phyloP scores from a whole-genome alignment of 495 filamentous ascomycete genomes.

The Xylaria venustula region DNA sequence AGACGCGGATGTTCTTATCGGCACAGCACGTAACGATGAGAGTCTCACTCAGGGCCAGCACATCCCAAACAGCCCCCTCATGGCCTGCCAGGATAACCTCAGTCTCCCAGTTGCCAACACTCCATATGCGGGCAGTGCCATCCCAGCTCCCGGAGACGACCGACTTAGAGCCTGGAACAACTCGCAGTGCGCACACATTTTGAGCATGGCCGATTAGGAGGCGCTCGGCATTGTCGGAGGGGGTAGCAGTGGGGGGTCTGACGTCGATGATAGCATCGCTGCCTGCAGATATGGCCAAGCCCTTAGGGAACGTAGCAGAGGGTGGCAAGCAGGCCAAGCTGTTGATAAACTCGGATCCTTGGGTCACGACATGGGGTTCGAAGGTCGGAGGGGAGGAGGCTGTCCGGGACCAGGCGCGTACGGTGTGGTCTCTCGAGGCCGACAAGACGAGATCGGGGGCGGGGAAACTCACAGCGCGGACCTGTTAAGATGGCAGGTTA shows the following conservation, averaged over 20 bases:
- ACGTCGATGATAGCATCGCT: conserved; percentile 93
- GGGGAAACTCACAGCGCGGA: conserved; percentile 84
- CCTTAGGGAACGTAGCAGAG: conserved; percentile 67
- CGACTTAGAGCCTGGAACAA: conserved; percentile 63
- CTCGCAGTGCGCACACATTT: conserved; percentile 86
- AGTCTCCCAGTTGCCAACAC: conserved; percentile 70
- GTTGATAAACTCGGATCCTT: conserved; percentile 82
- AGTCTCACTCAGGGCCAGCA: conserved; percentile 75
- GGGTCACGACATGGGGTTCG: conserved; percentile 71
- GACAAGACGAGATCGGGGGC: conserved; percentile 70
- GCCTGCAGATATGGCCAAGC: conserved; percentile 81
- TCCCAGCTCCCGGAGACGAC: conserved; percentile 98
- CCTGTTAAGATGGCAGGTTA: conserved; percentile 51
- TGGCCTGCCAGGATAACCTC: conserved; percentile 71
- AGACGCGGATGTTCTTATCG: conserved; percentile 85
- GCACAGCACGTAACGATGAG: conserved; percentile 90
- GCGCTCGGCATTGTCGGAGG: conserved; percentile 75
- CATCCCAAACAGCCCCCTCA: conserved; percentile 80
- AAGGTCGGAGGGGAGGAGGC: conserved; percentile 61
- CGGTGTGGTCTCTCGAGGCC: conserved; percentile 86
- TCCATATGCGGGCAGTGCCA: conserved; percentile 76
- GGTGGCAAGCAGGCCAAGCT: conserved; percentile 74
- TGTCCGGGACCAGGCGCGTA: conserved; percentile 76
- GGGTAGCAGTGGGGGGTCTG: conserved; percentile 58
- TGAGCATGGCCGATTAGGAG: conserved; percentile 80